Percentiles rank a stretch among this genome's conserved stretches.
Conservation (phyloP, 805 yeast species). For the Kluyveromyces nonfermentans region DNA sequence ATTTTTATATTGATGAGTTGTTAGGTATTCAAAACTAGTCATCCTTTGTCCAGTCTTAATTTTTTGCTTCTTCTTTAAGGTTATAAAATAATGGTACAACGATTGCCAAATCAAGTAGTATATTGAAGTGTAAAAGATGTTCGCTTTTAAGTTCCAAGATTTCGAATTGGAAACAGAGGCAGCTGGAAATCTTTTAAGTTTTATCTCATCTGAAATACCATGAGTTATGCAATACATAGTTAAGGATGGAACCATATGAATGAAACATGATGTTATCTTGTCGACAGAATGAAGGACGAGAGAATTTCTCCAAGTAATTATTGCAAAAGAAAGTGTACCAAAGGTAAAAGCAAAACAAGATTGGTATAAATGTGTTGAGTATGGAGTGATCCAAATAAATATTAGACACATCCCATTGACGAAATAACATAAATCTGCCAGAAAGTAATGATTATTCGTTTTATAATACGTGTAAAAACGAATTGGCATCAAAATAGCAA, state of each 20-base stretch:
- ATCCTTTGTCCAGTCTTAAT: constrained; percentile 71
- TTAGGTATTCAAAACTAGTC: constrained; percentile 79
- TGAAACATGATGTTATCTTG: constrained; percentile 83
- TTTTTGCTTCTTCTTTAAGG: constrained; percentile 66
- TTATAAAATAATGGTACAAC: constrained; percentile 83
- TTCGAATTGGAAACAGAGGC: constrained; percentile 49
- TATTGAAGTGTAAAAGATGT: constrained; percentile 64
- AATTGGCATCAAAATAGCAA: constrained; percentile 66
- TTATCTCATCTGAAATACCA: constrained; percentile 47
- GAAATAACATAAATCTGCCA: constrained; percentile 91
- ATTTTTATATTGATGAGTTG: constrained; percentile 55
- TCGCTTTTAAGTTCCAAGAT: constrained; percentile 48
- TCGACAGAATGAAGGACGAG: constrained; percentile 86
- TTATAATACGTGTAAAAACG: constrained; percentile 76
- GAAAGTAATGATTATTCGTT: constrained; percentile 68
- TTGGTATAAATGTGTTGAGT: constrained; percentile 61
- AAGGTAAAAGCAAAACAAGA: constrained; percentile 79
- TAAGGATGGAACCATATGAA: constrained; percentile 84
- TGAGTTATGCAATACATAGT: constrained; percentile 83
- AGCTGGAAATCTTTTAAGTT: constrained; percentile 63
- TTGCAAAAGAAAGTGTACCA: constrained; percentile 90
- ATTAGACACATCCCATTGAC: constrained; percentile 63
- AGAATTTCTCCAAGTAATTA: constrained; percentile 91
- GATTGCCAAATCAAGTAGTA: constrained; percentile 88
- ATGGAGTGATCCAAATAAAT: constrained; percentile 78